Evolutionary conservation across 305 asterid genomes (phyloP), one percentile per base, ranked within the genome.

Genomic region (Stenogyne calaminthoides): DNA sequence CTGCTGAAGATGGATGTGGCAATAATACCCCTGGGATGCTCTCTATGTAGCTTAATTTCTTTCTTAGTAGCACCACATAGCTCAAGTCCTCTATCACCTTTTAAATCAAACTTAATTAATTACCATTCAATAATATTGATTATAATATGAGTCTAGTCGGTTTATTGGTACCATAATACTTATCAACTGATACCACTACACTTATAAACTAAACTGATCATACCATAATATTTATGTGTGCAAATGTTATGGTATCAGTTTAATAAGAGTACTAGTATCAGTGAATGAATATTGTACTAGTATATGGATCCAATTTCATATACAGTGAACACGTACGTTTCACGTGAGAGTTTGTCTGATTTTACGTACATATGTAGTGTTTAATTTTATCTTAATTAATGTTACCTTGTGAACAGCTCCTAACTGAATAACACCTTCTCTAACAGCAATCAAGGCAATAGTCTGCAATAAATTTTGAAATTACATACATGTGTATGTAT

Each of bases 371-470:
- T 4, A 32, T 32, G 4, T 32, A 46, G 37, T 1, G 3, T 0
- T 44, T 16, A 22, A 60, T 60, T 37, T 6, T 37, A 25, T 25
- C 29, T 25, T 25, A 25, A 25, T 25, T 25, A 44, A 11, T 2
- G 12, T 46, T 71, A 94, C 99, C 99, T 92, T 91, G 69, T 92
- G 88, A 67, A 91, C 87, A 67, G 96, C 82, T 81, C 99, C 99
- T 72, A 95, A 80, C 61, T 95, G 99, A 79, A 92, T 89, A 4
- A 92, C 96, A 72, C 99, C 99, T 92, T 92, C 99, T 86, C 96
- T 85, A 60, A 92, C 98, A 79, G 98, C 97, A 84, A 95, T 91
- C 90, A 95, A 81, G 19, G 99, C 97, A 74, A 95, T 95, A 7
- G 98, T 95, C 99, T 95, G 90, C 80, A 81, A 54, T n/a, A 49